phyloP scores from a whole-genome alignment of 768 basidiomycete genomes.

The Gloeopeniophorella convolvens region DNA sequence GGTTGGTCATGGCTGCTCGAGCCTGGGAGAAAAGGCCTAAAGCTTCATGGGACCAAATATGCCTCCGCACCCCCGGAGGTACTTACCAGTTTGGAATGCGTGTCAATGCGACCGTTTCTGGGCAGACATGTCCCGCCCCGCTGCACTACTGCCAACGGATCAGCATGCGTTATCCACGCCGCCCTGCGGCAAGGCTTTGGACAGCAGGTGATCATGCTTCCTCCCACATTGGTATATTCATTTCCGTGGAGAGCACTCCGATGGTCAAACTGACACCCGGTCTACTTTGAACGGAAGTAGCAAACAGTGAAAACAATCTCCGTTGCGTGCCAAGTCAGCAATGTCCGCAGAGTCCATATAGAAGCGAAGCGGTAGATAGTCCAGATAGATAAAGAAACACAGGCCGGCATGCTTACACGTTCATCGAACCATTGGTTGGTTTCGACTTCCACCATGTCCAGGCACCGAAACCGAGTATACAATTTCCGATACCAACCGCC shows the following conservation, averaged over 20 bases:
- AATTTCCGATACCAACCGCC: constrained; percentile 64
- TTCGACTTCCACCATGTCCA: constrained; percentile 43
- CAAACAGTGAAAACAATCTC: constrained; percentile 1
- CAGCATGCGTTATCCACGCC: background rate
- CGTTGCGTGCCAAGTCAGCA: background rate
- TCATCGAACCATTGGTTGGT: constrained; percentile 4
- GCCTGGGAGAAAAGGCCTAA: too few species aligned
- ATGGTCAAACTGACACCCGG: background rate
- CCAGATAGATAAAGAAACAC: background rate
- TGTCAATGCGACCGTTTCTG: too few species aligned
- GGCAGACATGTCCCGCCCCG: background rate
- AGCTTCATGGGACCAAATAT: too few species aligned
- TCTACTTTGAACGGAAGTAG: background rate
- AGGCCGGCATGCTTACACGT: background rate
- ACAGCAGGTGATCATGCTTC: background rate
- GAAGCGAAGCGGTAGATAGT: background rate
- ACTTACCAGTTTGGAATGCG: too few species aligned
- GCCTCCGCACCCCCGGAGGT: too few species aligned
- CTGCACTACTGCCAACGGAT: background rate
- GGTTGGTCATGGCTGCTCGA: too few species aligned
- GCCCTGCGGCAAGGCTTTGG: background rate
- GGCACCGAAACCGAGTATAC: constrained; percentile 57
- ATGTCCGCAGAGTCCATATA: background rate
- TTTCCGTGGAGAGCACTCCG: constrained; percentile 2
- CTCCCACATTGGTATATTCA: background rate